These are phyloP conservation scores for Vitis labrusca DNA, from an alignment of 164 flowering plant genomes.

Conservation along the genomic window DNA sequence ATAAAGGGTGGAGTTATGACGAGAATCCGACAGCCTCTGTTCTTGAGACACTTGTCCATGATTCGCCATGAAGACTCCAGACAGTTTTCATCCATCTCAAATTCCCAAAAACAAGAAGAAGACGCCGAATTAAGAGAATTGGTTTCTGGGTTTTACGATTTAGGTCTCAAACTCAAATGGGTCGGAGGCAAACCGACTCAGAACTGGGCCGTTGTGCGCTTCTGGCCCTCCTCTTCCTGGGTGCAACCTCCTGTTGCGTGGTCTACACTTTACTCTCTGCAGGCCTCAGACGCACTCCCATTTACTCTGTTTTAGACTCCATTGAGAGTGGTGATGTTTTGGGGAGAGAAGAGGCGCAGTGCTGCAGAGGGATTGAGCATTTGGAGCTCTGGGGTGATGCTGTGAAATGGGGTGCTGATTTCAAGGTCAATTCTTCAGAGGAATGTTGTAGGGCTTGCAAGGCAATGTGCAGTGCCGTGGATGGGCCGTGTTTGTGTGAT, in stretches of 20 bases:
- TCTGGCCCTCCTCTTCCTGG: constrained; percentile 38
- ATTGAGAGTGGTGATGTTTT: constrained; percentile 2
- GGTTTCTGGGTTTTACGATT: constrained; percentile 25
- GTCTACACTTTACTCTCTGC: constrained; percentile 50
- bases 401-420: constrained; percentile 93
- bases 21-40: too few species aligned
- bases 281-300: constrained; percentile 22
- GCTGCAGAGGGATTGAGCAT: constrained; percentile 73
- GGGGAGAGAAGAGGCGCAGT: constrained; percentile 28
- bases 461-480: constrained; percentile 73
- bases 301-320: constrained; percentile 11
- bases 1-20: too few species aligned
- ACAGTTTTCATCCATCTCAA: too few species aligned
- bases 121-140: too few species aligned
- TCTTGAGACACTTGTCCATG: too few species aligned
- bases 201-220: constrained; percentile 38
- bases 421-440: constrained; percentile 63
- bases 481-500: constrained; percentile 89
- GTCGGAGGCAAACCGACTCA: constrained; percentile 47
- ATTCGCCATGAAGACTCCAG: too few species aligned
- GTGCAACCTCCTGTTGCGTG: constrained; percentile 43
- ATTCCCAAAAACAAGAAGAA: too few species aligned
- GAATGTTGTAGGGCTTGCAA: constrained; percentile 90
- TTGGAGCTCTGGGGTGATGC: constrained; percentile 96
- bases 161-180: constrained; percentile 38